Evolutionary conservation across 352 stramenopile species (phyloP).

Genomic region (Phytophthora foliorum): DNA sequence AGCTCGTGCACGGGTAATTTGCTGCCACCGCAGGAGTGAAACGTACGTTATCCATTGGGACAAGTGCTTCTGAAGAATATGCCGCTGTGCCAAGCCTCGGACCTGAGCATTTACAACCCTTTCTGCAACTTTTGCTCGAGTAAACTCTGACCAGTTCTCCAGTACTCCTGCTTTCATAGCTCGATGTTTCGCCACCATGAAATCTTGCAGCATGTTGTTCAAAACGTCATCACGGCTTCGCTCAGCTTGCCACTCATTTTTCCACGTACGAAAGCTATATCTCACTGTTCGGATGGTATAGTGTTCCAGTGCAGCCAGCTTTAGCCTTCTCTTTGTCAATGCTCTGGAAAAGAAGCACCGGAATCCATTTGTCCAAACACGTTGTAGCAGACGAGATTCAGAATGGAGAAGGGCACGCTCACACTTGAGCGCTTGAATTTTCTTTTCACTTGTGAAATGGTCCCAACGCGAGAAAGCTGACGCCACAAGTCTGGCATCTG

Average conservation of each 20-base stretch:
- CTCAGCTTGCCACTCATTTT: slow-evolving; percentile 19
- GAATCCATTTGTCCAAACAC: slow-evolving; percentile 38
- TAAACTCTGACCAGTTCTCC: slow-evolving; percentile 33
- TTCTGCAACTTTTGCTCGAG: slow-evolving; percentile 29
- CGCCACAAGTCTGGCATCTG: slow-evolving; percentile 11
- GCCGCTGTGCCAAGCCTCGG: slow-evolving; percentile 37
- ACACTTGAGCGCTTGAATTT: slow-evolving; percentile 23
- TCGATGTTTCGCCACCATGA: slow-evolving; percentile 4
- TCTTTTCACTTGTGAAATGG: slow-evolving; percentile 30
- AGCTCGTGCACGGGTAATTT: slow-evolving; percentile 51
- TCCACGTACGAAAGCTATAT: slow-evolving; percentile 30
- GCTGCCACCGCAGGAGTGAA: slow-evolving; percentile 49
- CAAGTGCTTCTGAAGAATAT: slow-evolving; percentile 35
- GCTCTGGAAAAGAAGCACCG: slow-evolving; percentile 14
- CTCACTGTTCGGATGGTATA: slow-evolving; percentile 9
- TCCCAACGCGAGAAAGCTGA: slow-evolving; percentile 33
- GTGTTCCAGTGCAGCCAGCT: slow-evolving; percentile 7
- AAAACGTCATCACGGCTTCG: slow-evolving; percentile 10
- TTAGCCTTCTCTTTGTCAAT: slow-evolving; percentile 18
- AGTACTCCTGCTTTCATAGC: slow-evolving; percentile 12
- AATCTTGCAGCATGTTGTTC: slow-evolving; percentile 12
- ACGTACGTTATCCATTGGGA: slow-evolving; percentile 43
- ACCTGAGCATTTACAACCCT: slow-evolving; percentile 46
- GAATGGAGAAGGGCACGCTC: slow-evolving; percentile 21
- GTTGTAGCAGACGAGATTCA: slow-evolving; percentile 29